These are phyloP conservation scores for Dactylellina cionopaga DNA, from an alignment of 2,329 filamentous ascomycete genomes.

Conservation along the genomic window DNA sequence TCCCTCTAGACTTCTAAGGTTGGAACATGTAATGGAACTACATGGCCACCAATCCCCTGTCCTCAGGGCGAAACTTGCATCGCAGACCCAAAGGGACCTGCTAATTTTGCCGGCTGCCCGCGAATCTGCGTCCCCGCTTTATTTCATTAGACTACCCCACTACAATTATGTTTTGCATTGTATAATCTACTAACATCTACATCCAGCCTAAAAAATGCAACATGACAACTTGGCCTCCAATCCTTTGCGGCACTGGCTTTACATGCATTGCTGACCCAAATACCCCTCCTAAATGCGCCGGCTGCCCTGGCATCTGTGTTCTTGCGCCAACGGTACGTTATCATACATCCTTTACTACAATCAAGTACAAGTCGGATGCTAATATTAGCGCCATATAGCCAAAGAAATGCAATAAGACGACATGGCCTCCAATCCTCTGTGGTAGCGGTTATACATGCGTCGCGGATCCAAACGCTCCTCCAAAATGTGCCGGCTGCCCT, in stretches of 20 bases:
- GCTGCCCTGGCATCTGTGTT: slow-evolving; percentile 22
- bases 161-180: neutral
- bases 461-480: neutral
- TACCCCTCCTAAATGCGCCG: slow-evolving; percentile 2
- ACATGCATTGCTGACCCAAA: neutral
- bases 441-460: neutral
- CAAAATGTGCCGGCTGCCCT: slow-evolving; percentile 12
- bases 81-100: neutral
- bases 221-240: slow-evolving; percentile 11
- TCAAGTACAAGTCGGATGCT: neutral
- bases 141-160: neutral
- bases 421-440: slow-evolving; percentile 3
- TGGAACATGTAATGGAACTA: neutral
- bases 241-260: neutral
- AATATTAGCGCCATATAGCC: neutral
- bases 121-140: slow-evolving; percentile 4
- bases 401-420: slow-evolving; percentile 13
- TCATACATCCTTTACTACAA: neutral
- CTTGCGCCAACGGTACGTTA: neutral
- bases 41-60: slow-evolving; percentile 3
- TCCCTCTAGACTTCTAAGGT: neutral
- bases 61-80: neutral
- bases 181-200: neutral
- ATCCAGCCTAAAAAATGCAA: slow-evolving; percentile 13
- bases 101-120: slow-evolving; percentile 1